Evolutionary conservation across 2,329 filamentous ascomycete genomes (phyloP), one percentile per base, ranked within the genome.

Genomic region (Bipolaris bicolor): DNA sequence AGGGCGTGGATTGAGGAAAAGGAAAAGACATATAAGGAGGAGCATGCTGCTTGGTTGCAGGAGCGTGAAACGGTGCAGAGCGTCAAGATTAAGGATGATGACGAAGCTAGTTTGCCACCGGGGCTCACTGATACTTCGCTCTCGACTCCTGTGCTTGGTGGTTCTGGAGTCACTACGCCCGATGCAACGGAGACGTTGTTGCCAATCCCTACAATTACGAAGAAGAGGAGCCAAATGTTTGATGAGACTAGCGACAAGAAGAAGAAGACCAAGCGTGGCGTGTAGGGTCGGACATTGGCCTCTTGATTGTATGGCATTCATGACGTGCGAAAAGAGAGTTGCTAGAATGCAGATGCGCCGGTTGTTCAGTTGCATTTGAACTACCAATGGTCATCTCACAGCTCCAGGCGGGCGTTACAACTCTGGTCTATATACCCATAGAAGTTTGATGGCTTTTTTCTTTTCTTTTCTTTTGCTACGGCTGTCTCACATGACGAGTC

Each of bases 81-180:
- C 1, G 44, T 51, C 29, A 24, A 48, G 15, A 26, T 26, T 45
- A 22, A 60, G 9, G 60, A 64, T 34, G 64, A 68, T 6, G 58
- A 63, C 3, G 65, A 62, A 7, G 11, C 52, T 15, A 33, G 45
- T 3, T 73, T 69, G 2, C 66, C 67, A 13, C 69, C 70, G 43
- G 54, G 67, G 1, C 55, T 73, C 9, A 73, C 69, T 1, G 66
- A 74, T 36, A 68, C 67, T 2, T 69, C 64, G 6, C 54, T 70
- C 3, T 53, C 64, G 1, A 71, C 70, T 1, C 68, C 69, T 3
- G 69, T 61, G 3, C 51, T 64, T 3, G 60, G 34, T 11, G 63
- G 55, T 6, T 70, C 70, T 15, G 60, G 70, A 7, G 53, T 69
- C 26, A 59, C 60, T 40, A 73, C 71, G 1, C 71, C 71, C 0